Base-by-base conservation (phyloP, 345 rosid species). In the Rubroshorea leprosula region DNA sequence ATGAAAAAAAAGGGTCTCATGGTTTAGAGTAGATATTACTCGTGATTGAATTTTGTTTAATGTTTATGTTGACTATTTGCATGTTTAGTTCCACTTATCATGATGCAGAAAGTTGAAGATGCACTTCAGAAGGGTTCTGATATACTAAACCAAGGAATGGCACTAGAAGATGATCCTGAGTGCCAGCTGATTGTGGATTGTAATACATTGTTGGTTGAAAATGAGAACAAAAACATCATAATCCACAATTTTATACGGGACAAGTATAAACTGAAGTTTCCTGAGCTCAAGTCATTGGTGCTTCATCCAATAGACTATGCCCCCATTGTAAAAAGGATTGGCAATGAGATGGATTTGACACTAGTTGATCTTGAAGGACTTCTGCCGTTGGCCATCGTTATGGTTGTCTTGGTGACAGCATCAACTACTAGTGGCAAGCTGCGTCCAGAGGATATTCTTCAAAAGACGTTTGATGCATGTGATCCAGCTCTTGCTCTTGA, bases 381-480 rank as follows among this genome's bases (percentile, higher is more conserved):
- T 57, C 68, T 89, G 43, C 99, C 97, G 0, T 83, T 94, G 0
- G 96, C 97, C 47, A 82, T 85, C 38, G 86, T 87, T 62, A 89
- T 89, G 97, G 99, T 89, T 57, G 83, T 93, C 66, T 93, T 96
- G 17, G 97, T 93, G 51, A 93, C 99, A 22, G 91, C 97, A 43
- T 79, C 80, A 15, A 89, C 41, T 78, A 93, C 97, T 0, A 93
- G 91, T 64, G 99, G 99, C 48, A 93, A 81, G 60, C 94, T 94
- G 15, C 78, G 89, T 47, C 88, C 91, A 0, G 97, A 89, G 54
- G 92, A 89, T 23, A 90, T 78, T 29, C 83, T 93, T 54, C 78
- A 82, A 17, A 93, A 89, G 83, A 81, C 41, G 12, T 6, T 35
- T 8, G 11, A 6, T 6, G 41, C 41, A 6, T 35, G 41, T 68